phyloP scores from a whole-genome alignment of 305 asterid species.

The Fraxinus xanthoxyloides region DNA sequence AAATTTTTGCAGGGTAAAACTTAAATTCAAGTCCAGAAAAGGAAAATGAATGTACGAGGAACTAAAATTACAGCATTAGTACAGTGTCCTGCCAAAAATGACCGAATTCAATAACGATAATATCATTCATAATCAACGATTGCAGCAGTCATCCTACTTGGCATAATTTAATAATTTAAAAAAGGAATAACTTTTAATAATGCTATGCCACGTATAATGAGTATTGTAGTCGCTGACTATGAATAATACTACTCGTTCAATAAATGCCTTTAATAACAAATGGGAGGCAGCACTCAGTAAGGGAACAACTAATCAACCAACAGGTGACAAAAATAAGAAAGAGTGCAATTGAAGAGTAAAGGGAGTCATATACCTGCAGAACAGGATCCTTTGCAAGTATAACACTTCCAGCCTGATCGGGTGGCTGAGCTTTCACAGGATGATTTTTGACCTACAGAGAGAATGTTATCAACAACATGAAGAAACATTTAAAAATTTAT shows the following conservation, averaged over 20 bases:
- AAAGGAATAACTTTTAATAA: neutral
- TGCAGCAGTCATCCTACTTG: neutral
- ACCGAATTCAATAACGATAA: neutral
- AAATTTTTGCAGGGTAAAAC: neutral
- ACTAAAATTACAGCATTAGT: neutral
- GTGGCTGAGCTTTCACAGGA: constrained; percentile 88
- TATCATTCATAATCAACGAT: no score
- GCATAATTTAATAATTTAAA: neutral
- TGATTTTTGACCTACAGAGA: constrained; percentile 70
- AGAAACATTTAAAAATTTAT: neutral
- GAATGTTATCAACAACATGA: constrained; percentile 12
- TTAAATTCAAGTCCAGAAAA: neutral
- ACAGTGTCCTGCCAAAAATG: neutral
- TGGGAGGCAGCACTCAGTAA: neutral
- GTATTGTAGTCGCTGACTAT: no score
- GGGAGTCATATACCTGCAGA: constrained; percentile 50
- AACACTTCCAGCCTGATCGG: constrained; percentile 76
- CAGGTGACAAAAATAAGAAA: neutral
- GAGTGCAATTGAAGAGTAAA: neutral
- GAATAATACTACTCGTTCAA: neutral
- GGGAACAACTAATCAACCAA: neutral
- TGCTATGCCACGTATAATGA: neutral
- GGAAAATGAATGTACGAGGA: neutral
- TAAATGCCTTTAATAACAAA: neutral
- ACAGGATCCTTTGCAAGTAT: constrained; percentile 89